Percentiles rank a stretch among this genome's conserved stretches.
These are phyloP conservation scores for Wallacemonas sp. DNA, from an alignment of 208 protist species.

Conservation along the genomic window DNA sequence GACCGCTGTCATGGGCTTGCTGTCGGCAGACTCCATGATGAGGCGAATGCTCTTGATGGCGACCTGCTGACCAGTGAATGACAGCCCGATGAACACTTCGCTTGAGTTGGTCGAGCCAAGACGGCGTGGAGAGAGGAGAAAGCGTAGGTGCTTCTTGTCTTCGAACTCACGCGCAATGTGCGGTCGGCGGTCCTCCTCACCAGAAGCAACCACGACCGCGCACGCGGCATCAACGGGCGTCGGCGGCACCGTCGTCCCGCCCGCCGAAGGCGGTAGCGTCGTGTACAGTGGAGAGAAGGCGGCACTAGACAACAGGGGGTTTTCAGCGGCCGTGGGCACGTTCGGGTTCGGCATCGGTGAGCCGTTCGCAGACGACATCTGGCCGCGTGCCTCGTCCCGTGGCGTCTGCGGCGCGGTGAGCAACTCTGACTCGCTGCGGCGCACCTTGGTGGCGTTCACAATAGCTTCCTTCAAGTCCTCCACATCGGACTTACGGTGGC, in stretches of 20 bases:
- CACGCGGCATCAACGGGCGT: neutral
- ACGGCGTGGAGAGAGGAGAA: slow-evolving; percentile 38
- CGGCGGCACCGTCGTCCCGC: neutral
- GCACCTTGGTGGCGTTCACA: slow-evolving; percentile 20
- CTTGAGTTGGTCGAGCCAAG: slow-evolving; percentile 46
- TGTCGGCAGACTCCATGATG: slow-evolving; percentile 9
- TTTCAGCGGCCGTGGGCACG: neutral
- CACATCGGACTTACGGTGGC: slow-evolving; percentile 6
- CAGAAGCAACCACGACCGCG: neutral
- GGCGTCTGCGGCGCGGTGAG: neutral
- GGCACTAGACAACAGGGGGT: neutral
- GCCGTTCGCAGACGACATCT: too few relatives aligned
- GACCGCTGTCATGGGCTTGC: slow-evolving; percentile 12
- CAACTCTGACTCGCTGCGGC: slow-evolving; percentile 12
- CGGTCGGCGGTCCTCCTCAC: neutral
- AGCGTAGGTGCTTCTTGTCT: slow-evolving; percentile 36
- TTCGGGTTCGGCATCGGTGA: neutral
- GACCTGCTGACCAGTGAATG: slow-evolving; percentile 51
- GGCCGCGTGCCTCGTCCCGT: neutral
- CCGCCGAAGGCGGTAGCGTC: neutral
- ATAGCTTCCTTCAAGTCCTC: slow-evolving; percentile 19
- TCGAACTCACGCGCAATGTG: slow-evolving; percentile 22
- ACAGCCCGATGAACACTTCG: slow-evolving; percentile 57
- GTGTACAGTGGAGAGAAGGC: neutral
- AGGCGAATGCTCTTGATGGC: slow-evolving; percentile 62